Base-by-base conservation (phyloP, 768 basidiomycete genomes). In the Podaxis rugospora region DNA sequence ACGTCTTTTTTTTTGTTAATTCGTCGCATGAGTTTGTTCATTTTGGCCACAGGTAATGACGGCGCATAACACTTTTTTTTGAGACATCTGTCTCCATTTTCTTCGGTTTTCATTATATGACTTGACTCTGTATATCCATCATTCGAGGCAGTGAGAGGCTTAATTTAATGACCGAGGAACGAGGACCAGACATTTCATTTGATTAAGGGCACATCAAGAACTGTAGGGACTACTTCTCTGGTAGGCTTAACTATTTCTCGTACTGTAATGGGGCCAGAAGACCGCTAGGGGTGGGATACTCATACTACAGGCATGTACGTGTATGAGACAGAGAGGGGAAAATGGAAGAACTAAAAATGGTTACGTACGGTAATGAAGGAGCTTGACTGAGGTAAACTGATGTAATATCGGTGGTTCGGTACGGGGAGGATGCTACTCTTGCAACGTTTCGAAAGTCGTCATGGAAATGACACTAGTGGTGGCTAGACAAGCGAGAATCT, bases 31-130 rank as follows among this genome's bases (percentile, higher is more conserved):
- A 52, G 40, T 21, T 23, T 27, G 18, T 25, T 51, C 42, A 35
- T 61, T 36, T 36, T 40, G n/a, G 13, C 16, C 39, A 5, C 59
- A 73, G 73, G 71, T 23, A 70, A 72, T 50, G 73, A 73, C 59
- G 72, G 72, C 21, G 72, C 71, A 68, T 71, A 66, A 66, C 28
- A 3, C 42, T 32, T 32, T 32, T 32, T 32, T 32, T 9, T 32
- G 32, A 32, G 7, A 32, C 7, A 32, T 32, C 7, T 44, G 42
- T 44, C 5, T 37, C 7, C 21, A n/a, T 36, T 50, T 35, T 18
- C 21, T 28, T 25, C 47, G 35, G 32, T 21, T 56, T 44, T 46
- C 27, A n/a, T 28, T 47, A 25, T 56, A 47, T 32, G 9, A 9
- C 32, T 2, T 32, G 32, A 32, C 32, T 32, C 32, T 11, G 32